Percentiles rank a stretch among this genome's conserved stretches.
Evolutionary conservation across 2,329 filamentous ascomycete genomes (phyloP).

Genomic region (Xylaria sp.): DNA sequence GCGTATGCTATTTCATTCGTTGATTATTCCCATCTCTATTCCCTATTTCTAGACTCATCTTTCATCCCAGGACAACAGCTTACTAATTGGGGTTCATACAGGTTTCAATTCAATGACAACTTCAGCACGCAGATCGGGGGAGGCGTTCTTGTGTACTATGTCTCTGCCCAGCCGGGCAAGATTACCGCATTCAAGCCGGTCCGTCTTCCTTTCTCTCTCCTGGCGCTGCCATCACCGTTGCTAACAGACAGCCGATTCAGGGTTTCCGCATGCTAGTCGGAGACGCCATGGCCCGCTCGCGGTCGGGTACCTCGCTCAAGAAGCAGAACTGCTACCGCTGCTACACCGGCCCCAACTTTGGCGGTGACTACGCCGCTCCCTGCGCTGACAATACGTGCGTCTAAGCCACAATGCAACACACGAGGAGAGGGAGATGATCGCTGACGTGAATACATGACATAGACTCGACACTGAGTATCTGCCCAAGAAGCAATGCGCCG

Average conservation of each 20-base stretch:
- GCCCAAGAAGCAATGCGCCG: constrained; percentile 53
- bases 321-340: constrained; percentile 57
- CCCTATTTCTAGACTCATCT: not conserved
- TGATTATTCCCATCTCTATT: constrained; percentile 26
- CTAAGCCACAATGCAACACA: not conserved
- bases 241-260: constrained; percentile 36
- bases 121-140: constrained; percentile 55
- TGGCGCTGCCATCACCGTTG: not conserved
- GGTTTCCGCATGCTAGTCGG: constrained; percentile 61
- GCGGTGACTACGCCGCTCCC: constrained; percentile 56
- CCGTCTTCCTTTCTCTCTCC: constrained; percentile 52
- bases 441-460: constrained; percentile 38
- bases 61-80: not conserved
- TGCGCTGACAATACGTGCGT: constrained; percentile 53
- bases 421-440: not conserved
- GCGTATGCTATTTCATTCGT: constrained; percentile 53
- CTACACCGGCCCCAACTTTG: constrained; percentile 57
- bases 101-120: constrained; percentile 53
- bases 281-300: constrained; percentile 51
- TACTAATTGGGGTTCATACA: constrained; percentile 30
- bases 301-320: constrained; percentile 47
- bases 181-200: constrained; percentile 59
- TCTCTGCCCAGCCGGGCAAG: constrained; percentile 53
- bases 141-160: constrained; percentile 59
- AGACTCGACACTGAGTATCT: constrained; percentile 53